Percentiles rank a stretch among this genome's conserved stretches.
phyloP scores from a whole-genome alignment of 1,284 basidiomycete genomes.

The Termitomyces sp. region DNA sequence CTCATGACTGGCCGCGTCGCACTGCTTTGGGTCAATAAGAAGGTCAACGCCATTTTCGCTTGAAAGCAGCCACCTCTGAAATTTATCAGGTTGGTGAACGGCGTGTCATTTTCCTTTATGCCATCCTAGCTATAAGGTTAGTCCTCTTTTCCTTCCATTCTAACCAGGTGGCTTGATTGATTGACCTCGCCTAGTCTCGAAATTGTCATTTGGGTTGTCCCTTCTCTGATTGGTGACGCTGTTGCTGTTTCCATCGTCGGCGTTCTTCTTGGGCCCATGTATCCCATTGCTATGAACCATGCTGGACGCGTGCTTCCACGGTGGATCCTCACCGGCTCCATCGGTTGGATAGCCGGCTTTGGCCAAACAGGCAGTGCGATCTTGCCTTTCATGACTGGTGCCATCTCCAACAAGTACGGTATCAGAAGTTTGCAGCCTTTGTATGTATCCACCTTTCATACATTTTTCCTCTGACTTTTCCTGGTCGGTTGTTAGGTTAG shows the following conservation, averaged over 20 bases:
- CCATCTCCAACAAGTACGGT: constrained; percentile 49
- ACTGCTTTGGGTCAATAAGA: constrained; percentile 55
- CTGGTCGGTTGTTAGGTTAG: constrained; percentile 12
- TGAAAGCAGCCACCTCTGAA: not conserved
- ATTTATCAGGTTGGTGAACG: constrained; percentile 48
- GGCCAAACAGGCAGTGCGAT: constrained; percentile 65
- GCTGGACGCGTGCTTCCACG: constrained; percentile 52
- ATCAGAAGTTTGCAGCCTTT: constrained; percentile 55
- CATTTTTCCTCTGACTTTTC: not conserved
- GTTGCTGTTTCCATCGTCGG: constrained; percentile 57
- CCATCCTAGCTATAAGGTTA: constrained; percentile 47
- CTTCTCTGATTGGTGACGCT: constrained; percentile 54
- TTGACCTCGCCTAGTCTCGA: constrained; percentile 40
- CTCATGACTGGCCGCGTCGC: constrained; percentile 53
- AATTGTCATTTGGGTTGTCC: constrained; percentile 59
- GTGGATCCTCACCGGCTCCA: constrained; percentile 59
- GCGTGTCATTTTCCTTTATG: constrained; percentile 48
- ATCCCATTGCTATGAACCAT: constrained; percentile 63
- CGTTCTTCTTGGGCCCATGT: constrained; percentile 56
- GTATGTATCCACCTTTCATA: constrained; percentile 33
- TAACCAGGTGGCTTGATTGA: constrained; percentile 13
- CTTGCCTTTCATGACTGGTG: constrained; percentile 61
- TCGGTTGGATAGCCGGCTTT: constrained; percentile 64
- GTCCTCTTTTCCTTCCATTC: constrained; percentile 16
- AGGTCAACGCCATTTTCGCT: constrained; percentile 27